Evolutionary conservation across 2,329 filamentous ascomycete species (phyloP), one percentile per base, ranked within the genome.

Genomic region (Nannizzia gypsea): DNA sequence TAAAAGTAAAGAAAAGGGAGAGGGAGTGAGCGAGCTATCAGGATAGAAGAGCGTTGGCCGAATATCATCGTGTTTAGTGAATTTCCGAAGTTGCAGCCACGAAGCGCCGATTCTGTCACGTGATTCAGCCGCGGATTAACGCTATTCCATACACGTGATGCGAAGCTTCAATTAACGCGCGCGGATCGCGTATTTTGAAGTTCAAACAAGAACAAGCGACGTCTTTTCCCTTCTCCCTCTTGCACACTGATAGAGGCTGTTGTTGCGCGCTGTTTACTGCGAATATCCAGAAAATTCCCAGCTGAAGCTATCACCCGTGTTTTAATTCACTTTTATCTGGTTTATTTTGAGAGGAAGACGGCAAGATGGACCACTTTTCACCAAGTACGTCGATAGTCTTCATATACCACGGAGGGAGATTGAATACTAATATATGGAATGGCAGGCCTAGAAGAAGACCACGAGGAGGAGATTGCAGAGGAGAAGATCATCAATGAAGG

Each of bases 401-500:
- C n/a, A 4, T 50, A 22, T 26, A 50, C 24, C 44, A 26, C 22
- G 11, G 9, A 36, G 31, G 31, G 31, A 50, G 22, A 50, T 50
- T 22, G 44, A 26, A 6, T 52, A 13, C 24, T 52, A n/a, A 52
- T 13, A 36, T 36, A 36, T 52, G 24, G 15, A 52, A 52, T 28
- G 26, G 26, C 22, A 58, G 56, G 31, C 26, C 26, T 58, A 26
- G 71, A 73, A 57, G 72, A 73, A 59, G 72, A 80, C 54, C 81
- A 84, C 63, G 86, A 90, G 61, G 87, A 89, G 58, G 85, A 88
- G 80, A 86, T 71, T 81, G 88, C 70, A 76, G 85, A 89, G 70
- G 87, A 95, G 75, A 90, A 95, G 76, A 80, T 95, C 63, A 90
- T 97, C 76, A 97, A 97, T 67, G 93, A 99, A 79, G 88, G 87